Evolutionary conservation across 2,329 filamentous ascomycete genomes (phyloP), one percentile per base, ranked within the genome.

Genomic region (Colletotrichum kahawae): DNA sequence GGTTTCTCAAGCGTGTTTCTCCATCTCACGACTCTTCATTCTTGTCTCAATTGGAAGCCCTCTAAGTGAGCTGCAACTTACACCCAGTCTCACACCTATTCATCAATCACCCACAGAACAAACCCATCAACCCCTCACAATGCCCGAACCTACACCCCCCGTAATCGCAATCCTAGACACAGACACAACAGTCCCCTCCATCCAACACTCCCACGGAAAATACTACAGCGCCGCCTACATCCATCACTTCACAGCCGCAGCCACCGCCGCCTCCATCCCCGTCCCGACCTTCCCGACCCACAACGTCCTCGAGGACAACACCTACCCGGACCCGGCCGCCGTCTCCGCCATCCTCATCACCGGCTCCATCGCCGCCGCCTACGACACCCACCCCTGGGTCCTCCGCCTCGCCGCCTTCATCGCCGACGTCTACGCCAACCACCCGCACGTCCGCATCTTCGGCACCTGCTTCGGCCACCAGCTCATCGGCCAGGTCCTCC

Each of bases 381-480:
- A 84, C 72, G 81, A 85, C 59, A 81, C 87, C 64, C 82, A 86
- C 38, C 79, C 82, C 1, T 89, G 87, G 87, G 88, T 89, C 66
- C 59, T 86, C 21, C 81, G 82, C 18, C 81, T 89, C 24, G 84
- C 85, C 29, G 80, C 83, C 70, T 88, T 85, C 67, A 80, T 85
- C 8, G 78, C 77, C 21, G 78, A 78, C 51, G 83, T 81, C 7
- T 78, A 81, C 51, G 76, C 74, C 16, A 5, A 79, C 81, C 13
- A 81, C 83, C 13, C 78, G 80, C 5, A 77, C 79, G 18, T 83
- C 82, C 7, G 80, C 33, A 70, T 88, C 1, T 81, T 88, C 12
- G 87, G 87, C 2, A 82, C 88, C 48, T 89, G 87, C 76, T 89
- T 88, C 76, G 87, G 87, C 2, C 87, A 89, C 65, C 87, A 89